Base-by-base conservation (phyloP, 768 basidiomycete genomes). In the Mycena indigotica region DNA sequence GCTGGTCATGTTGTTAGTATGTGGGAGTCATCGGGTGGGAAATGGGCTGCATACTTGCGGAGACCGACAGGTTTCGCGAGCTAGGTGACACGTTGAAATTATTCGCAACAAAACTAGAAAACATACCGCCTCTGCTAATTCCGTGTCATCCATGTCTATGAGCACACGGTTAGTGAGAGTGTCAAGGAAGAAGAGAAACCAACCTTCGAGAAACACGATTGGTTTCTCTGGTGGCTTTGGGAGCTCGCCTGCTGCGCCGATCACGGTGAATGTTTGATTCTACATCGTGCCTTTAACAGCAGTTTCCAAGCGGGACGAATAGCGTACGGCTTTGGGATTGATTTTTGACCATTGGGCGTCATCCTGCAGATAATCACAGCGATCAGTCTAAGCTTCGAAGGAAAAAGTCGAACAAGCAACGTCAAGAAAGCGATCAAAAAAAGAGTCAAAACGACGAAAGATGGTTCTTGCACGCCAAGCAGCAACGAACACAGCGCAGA, bases 261-360 rank as follows among this genome's bases (percentile, higher is more conserved):
- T 93, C 28, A 96, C 92, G 80, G 88, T 94, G 72, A 96, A 91
- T 0, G 86, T 89, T 73, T 95, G 93, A 16, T 90, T n/a, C n/a
- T n/a, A n/a, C n/a, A n/a, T n/a, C n/a, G n/a, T n/a, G n/a, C 92
- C 89, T 93, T 35, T 35, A 17, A 35, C 8, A 35, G 32, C n/a
- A n/a, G n/a, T 62, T 28, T 50, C 50, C 5, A 23, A 49, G 55
- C n/a, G 58, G 45, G 38, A 39, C 44, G 16, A 35, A 30, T 24
- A 17, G 73, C 84, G 60, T 59, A 93, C 93, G 58, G 81, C 81
- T 72, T 96, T 97, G 21, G 92, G 86, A 0, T 78, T 86, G 38
- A 97, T 82, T 70, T 92, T 95, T 66, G 79, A 81, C 86, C 95
- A 89, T 56, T 89, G 85, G 0, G 91, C 83, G 63, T 96, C 93